phyloP scores from a whole-genome alignment of 345 rosid genomes.

The Ricinus communis region DNA sequence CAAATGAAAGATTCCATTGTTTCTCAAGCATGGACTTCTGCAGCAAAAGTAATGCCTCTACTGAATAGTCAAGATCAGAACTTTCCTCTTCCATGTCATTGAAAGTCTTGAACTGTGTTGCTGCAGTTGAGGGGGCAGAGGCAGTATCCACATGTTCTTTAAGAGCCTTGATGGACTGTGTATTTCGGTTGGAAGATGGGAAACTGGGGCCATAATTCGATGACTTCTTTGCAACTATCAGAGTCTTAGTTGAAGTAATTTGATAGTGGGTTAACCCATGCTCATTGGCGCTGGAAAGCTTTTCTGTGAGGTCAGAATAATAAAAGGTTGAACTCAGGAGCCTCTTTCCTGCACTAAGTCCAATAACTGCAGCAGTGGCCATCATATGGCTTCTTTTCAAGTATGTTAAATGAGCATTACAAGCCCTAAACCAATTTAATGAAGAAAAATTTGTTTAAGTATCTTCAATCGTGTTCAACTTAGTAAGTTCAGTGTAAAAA shows the following conservation, averaged over 20 bases:
- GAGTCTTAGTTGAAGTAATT: slow-evolving; percentile 41
- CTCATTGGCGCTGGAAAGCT: slow-evolving; percentile 43
- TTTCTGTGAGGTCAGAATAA: slow-evolving; percentile 56
- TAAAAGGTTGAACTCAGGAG: slow-evolving; percentile 66
- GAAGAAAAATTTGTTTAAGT: slow-evolving; percentile 13
- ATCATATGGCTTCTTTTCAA: slow-evolving; percentile 44
- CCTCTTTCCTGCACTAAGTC: slow-evolving; percentile 77
- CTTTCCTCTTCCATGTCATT: slow-evolving; percentile 45
- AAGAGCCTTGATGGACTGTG: slow-evolving; percentile 58
- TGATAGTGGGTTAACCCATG: slow-evolving; percentile 42
- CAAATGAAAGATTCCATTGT: slow-evolving; percentile 90
- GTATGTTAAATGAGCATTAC: slow-evolving; percentile 31
- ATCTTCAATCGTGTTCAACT: slow-evolving; percentile 19
- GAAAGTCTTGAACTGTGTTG: slow-evolving; percentile 38
- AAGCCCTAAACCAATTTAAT: slow-evolving; percentile 25
- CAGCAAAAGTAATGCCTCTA: slow-evolving; percentile 75
- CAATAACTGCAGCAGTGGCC: slow-evolving; percentile 83
- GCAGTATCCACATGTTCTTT: slow-evolving; percentile 52
- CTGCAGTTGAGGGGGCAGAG: slow-evolving; percentile 37
- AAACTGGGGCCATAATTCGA: slow-evolving; percentile 50
- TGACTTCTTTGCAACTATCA: slow-evolving; percentile 49
- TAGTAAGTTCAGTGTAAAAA: slow-evolving; percentile 12
- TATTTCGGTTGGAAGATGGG: slow-evolving; percentile 41
- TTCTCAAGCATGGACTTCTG: slow-evolving; percentile 92
- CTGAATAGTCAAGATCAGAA: slow-evolving; percentile 50